Conservation (phyloP, 1,139 yeast genomes). For the Yamadazyma pseudoaaseri region DNA sequence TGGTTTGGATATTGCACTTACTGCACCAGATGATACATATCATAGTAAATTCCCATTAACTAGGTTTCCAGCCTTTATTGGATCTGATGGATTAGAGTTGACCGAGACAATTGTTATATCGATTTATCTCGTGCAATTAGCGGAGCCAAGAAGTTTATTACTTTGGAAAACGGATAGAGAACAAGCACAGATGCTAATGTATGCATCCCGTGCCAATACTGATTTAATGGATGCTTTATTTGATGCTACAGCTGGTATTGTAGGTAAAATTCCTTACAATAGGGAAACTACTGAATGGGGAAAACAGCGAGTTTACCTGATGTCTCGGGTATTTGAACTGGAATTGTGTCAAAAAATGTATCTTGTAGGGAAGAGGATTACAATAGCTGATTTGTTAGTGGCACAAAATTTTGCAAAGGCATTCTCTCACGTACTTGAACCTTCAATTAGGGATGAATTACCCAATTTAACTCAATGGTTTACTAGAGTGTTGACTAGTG, state of each 20-base stretch:
- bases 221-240: slow-evolving; percentile 54
- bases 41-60: slow-evolving; percentile 64
- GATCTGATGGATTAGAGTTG: slow-evolving; percentile 76
- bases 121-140: slow-evolving; percentile 43
- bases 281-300: slow-evolving; percentile 71
- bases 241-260: slow-evolving; percentile 30
- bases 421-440: no score
- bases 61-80: slow-evolving; percentile 75
- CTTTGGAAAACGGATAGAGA: slow-evolving; percentile 66
- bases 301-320: slow-evolving; percentile 33
- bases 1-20: slow-evolving; percentile 67
- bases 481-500: no score
- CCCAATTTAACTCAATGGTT: no score
- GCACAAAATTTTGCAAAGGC: no score
- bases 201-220: slow-evolving; percentile 79
- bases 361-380: slow-evolving; percentile 86
- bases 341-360: slow-evolving; percentile 76
- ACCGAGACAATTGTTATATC: slow-evolving; percentile 76
- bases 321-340: slow-evolving; percentile 51
- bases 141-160: no score
- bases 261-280: slow-evolving; percentile 58
- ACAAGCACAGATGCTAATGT: slow-evolving; percentile 69
- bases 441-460: no score
- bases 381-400: slow-evolving; percentile 77
- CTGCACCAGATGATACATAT: slow-evolving; percentile 45